Conservation (phyloP, 768 basidiomycete species). For the Tremella mesenterica region DNA sequence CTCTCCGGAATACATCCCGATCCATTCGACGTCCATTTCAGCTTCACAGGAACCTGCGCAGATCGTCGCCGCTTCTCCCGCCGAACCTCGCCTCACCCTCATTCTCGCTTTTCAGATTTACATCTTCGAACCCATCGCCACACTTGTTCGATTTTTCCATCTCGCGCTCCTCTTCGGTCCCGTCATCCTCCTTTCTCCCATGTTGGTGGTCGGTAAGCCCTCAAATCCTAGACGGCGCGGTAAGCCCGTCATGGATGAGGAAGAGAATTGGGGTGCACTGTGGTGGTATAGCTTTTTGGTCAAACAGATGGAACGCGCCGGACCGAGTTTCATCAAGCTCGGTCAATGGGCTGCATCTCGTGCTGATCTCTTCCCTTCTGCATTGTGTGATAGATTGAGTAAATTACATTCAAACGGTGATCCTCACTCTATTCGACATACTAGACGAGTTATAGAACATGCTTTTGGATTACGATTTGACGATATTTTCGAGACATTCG, state of each 20-base stretch:
- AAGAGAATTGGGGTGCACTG: slow-evolving; percentile 82
- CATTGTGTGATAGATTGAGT: slow-evolving; percentile 74
- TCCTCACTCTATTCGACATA: slow-evolving; percentile 71
- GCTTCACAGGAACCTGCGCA: not conserved
- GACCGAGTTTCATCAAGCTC: slow-evolving; percentile 96
- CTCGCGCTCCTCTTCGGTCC: slow-evolving; percentile 78
- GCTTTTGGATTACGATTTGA: slow-evolving; percentile 77
- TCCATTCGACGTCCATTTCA: not conserved
- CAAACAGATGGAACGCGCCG: slow-evolving; percentile 81
- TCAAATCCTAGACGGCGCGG: slow-evolving; percentile 49
- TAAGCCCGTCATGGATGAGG: slow-evolving; percentile 48
- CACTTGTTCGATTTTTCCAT: slow-evolving; percentile 70
- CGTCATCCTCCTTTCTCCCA: slow-evolving; percentile 71
- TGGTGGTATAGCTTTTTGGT: slow-evolving; percentile 97
- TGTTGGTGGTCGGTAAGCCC: slow-evolving; percentile 55
- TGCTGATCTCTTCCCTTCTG: slow-evolving; percentile 80
- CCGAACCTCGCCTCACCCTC: not conserved
- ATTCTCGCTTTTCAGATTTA: slow-evolving; percentile 35
- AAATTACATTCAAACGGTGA: slow-evolving; percentile 79
- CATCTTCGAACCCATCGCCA: slow-evolving; percentile 78
- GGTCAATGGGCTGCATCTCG: slow-evolving; percentile 98
- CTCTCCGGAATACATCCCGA: not conserved
- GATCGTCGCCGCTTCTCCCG: not conserved
- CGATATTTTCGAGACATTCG: slow-evolving; percentile 85
- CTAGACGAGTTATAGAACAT: slow-evolving; percentile 66